Evolutionary conservation across 306 rosid genomes (phyloP).

Genomic region (Fagus sylvatica): DNA sequence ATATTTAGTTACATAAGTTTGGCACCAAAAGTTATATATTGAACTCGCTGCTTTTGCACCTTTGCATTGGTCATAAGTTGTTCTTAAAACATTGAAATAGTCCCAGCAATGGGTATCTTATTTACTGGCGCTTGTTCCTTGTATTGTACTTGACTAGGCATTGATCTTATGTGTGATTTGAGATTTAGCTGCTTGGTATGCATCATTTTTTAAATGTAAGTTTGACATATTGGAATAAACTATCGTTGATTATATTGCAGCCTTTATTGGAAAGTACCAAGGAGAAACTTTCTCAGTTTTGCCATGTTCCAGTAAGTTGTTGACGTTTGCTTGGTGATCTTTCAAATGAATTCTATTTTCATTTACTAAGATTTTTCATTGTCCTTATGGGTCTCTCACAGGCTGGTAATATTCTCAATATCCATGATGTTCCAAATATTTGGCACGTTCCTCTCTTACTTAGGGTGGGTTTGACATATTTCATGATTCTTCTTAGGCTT

Average conservation of each 20-base stretch:
- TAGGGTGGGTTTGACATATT: slow-evolving; percentile 56
- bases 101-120: not conserved
- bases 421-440: slow-evolving; percentile 98
- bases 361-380: slow-evolving; percentile 27
- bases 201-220: slow-evolving; percentile 9
- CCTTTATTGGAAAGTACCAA: slow-evolving; percentile 83
- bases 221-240: slow-evolving; percentile 29
- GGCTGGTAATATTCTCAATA: slow-evolving; percentile 84
- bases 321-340: slow-evolving; percentile 28
- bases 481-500: slow-evolving; percentile 24
- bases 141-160: not conserved
- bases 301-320: slow-evolving; percentile 95
- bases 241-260: slow-evolving; percentile 47
- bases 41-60: not conserved
- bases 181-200: slow-evolving; percentile 21
- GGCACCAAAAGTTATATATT: not conserved
- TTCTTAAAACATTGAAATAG: not conserved
- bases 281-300: slow-evolving; percentile 90
- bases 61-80: not conserved
- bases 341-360: slow-evolving; percentile 23
- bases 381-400: slow-evolving; percentile 32
- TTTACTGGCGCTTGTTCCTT: not conserved
- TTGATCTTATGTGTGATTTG: slow-evolving; percentile 1
- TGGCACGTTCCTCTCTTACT: slow-evolving; percentile 97
- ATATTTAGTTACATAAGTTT: not conserved